Percentiles rank a stretch among this genome's conserved stretches.
Conservation (phyloP, 305 asterid genomes). For the Salvia sclarea region DNA sequence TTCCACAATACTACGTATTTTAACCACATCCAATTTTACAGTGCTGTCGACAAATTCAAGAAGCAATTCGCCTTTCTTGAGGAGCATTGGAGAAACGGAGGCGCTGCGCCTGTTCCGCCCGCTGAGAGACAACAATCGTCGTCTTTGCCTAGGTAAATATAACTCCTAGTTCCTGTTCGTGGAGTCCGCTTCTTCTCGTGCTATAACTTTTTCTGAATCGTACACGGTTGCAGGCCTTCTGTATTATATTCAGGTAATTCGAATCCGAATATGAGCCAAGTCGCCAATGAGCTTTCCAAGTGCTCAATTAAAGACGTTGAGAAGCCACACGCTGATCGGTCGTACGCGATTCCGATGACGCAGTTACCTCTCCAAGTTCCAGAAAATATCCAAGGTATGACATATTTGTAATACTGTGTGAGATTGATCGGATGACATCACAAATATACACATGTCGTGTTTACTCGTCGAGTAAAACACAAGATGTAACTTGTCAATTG, state of each 20-base stretch:
- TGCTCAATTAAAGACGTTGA: conserved; percentile 66
- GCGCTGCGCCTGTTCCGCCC: conserved; percentile 71
- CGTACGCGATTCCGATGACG: conserved; percentile 49
- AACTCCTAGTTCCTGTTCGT: not conserved
- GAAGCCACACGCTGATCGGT: conserved; percentile 48
- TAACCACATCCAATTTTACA: conserved; percentile 31
- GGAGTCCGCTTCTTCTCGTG: not conserved
- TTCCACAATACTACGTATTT: not conserved
- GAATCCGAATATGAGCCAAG: conserved; percentile 37
- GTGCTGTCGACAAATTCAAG: conserved; percentile 97
- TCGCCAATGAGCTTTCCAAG: conserved; percentile 61
- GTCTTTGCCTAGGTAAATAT: conserved; percentile 78
- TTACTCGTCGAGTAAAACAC: not conserved
- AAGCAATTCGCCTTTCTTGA: conserved; percentile 90
- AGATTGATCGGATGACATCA: not conserved
- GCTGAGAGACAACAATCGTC: conserved; percentile 91
- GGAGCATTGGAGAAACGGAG: conserved; percentile 82
- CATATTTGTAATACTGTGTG: not conserved
- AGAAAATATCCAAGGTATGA: conserved; percentile 64
- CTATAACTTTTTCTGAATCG: not conserved
- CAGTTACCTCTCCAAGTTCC: conserved; percentile 76
- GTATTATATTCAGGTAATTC: conserved; percentile 63
- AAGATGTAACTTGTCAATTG: not conserved
- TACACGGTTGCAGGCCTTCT: conserved; percentile 51
- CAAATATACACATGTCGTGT: not conserved